Conservation (phyloP, 345 rosid species). For the Acer yangbiense region DNA sequence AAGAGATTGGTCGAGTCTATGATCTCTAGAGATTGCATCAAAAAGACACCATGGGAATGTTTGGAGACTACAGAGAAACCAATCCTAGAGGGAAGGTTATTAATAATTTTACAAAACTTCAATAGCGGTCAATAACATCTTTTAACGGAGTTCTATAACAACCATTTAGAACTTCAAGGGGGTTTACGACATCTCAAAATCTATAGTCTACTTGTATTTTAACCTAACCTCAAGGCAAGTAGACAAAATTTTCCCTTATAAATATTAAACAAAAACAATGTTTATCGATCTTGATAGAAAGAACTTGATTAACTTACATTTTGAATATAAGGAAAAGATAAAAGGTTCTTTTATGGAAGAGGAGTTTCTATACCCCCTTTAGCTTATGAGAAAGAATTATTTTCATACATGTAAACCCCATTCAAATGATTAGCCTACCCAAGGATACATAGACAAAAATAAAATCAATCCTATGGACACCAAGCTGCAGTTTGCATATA, state of each 20-base stretch:
- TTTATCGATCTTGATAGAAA: not conserved
- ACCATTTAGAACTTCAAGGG: not conserved
- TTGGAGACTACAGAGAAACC: not conserved
- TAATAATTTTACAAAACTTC: no score
- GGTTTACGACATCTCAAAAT: not conserved
- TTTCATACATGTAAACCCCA: not conserved
- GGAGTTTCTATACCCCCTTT: not conserved
- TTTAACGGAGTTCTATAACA: not conserved
- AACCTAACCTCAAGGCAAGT: not conserved
- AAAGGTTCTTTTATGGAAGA: not conserved
- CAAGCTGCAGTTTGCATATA: constrained; percentile 1
- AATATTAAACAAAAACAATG: not conserved
- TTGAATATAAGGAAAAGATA: not conserved
- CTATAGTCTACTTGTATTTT: not conserved
- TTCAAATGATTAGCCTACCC: not conserved
- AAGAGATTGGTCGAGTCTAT: not conserved
- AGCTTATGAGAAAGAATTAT: not conserved
- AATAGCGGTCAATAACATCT: not conserved
- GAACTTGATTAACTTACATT: not conserved
- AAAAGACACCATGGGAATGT: not conserved
- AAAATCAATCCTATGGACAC: not conserved
- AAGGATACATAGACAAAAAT: not conserved
- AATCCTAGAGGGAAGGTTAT: not conserved
- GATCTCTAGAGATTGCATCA: not conserved
- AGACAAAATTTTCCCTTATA: not conserved